Evolutionary conservation across 495 filamentous ascomycete species (phyloP), one percentile per base, ranked within the genome.

Genomic region (Penicillium lividum): DNA sequence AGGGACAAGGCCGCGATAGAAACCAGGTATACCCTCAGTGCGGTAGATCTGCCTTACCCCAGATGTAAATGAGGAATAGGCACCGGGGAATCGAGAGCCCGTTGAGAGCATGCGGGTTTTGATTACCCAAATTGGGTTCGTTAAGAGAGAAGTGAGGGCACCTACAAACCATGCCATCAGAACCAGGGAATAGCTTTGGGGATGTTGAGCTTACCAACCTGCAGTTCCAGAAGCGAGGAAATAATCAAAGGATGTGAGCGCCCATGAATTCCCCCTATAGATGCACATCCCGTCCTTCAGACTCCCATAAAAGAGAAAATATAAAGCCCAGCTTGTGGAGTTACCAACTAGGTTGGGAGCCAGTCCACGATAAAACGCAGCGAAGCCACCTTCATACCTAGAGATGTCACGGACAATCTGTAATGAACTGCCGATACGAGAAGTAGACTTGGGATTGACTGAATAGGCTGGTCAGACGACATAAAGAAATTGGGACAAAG

Each of bases 41-140:
- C 66, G 73, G 47, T 86, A 79, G 9, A 97, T 83, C 49, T 83
- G 81, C 30, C 60, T 72, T 29, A 84, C 80, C 49, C 94, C 94
- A 52, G 86, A 76, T 51, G 75, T 75, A 71, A 96, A 86, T 58
- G 82, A 86, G n/a, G 82, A 75, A 74, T 98, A 99, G 5, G 93
- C 93, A 52, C 91, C 91, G 1, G 85, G 87, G 27, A 83, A 79
- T 42, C 77, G 73, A 47, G 82, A 81, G 63, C 92, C 87, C 3
- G 87, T 91, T 31, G 92, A 89, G 11, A 99, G 78, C 93, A 99
- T 98, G 51, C 94, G 90, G 3, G 94, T 99, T 72, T 98, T 98
- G 69, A 99, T 84, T 6, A 99, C 94, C 94, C 94, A 99, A 67
- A 99, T 89, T 5, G 94, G 94, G 68, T 99, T 99, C 49, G 95